Base-by-base conservation (phyloP, 495 filamentous ascomycete genomes). In the Penicillium malachiteum region DNA sequence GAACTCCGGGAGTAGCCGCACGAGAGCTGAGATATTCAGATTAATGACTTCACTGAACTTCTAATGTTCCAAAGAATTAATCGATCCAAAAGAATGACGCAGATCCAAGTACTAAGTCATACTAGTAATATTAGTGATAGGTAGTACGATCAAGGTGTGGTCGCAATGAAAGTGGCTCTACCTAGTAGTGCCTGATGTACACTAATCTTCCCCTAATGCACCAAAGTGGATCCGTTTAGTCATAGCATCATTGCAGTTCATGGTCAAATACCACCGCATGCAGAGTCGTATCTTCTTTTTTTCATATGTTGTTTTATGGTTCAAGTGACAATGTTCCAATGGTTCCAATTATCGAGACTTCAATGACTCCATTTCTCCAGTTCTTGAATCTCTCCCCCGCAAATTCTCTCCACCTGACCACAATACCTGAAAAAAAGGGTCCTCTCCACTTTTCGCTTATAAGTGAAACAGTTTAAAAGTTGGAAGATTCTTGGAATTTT, bases 261-360 rank as follows among this genome's bases (percentile, higher is more conserved):
- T 31, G 43, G 3, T 7, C 9, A 13, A 13, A 31, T 46, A 13
- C 13, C 11, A 46, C 43, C 43, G 43, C 26, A 32, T 32, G 21
- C 26, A 46, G 43, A 46, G 58, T 60, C 59, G 47, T 51, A 57
- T 62, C n/a, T 12, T 30, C 43, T 9, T 54, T 50, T 26, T 40
- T 35, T 39, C 17, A 26, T 52, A 33, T 1, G 11, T 9, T 10
- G 2, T 37, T 37, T 9, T 37, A 2, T 48, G 18, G 21, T 26
- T 26, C 21, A 26, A 26, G 21, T 26, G 21, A 26, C 21, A 26
- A 26, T 26, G 21, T 26, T 30, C 21, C 21, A 10, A 5, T 48
- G 10, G 21, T 21, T 9, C 34, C 34, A 2, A 2, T 37, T 37
- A 10, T 37, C 34, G 12, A 10, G 8, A 37, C 34, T 37, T 52